Conservation (phyloP, 2,329 filamentous ascomycete genomes). For the Fusarium continuum region DNA sequence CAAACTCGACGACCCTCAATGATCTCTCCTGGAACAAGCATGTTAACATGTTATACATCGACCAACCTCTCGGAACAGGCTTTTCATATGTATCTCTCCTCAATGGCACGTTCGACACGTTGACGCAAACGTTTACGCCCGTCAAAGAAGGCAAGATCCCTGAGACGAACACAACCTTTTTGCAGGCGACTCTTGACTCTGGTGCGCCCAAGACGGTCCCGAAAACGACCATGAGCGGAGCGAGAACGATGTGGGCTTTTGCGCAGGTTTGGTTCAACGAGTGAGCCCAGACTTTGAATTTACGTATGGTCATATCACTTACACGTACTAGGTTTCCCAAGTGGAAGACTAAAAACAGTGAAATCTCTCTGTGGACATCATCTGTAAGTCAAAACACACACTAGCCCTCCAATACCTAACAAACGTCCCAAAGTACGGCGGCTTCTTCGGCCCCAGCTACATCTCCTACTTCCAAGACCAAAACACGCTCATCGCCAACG, state of each 20-base stretch:
- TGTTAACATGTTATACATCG: slow-evolving; percentile 61
- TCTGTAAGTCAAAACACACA: slow-evolving; percentile 49
- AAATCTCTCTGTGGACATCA: slow-evolving; percentile 71
- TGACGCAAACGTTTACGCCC: slow-evolving; percentile 46
- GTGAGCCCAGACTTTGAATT: neutral
- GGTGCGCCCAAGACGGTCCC: neutral
- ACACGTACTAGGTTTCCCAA: slow-evolving; percentile 58
- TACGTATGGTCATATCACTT: neutral
- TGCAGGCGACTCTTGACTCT: slow-evolving; percentile 25
- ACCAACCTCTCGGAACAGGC: slow-evolving; percentile 70
- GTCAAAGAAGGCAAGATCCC: neutral
- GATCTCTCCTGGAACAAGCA: slow-evolving; percentile 68
- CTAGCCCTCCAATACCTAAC: neutral
- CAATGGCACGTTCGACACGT: slow-evolving; percentile 65
- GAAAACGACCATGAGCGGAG: slow-evolving; percentile 62
- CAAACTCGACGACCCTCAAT: slow-evolving; percentile 62
- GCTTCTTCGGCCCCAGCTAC: slow-evolving; percentile 72
- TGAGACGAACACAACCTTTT: slow-evolving; percentile 16
- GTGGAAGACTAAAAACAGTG: slow-evolving; percentile 59
- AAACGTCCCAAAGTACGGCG: slow-evolving; percentile 58
- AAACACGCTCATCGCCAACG: slow-evolving; percentile 55
- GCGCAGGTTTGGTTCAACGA: slow-evolving; percentile 64
- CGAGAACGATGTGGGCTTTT: slow-evolving; percentile 68
- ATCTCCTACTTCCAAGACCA: slow-evolving; percentile 64
- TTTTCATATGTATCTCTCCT: slow-evolving; percentile 59